These are phyloP conservation scores for Adiantum capillusveneris DNA, from an alignment of 75 land plant genomes.

Conservation along the genomic window DNA sequence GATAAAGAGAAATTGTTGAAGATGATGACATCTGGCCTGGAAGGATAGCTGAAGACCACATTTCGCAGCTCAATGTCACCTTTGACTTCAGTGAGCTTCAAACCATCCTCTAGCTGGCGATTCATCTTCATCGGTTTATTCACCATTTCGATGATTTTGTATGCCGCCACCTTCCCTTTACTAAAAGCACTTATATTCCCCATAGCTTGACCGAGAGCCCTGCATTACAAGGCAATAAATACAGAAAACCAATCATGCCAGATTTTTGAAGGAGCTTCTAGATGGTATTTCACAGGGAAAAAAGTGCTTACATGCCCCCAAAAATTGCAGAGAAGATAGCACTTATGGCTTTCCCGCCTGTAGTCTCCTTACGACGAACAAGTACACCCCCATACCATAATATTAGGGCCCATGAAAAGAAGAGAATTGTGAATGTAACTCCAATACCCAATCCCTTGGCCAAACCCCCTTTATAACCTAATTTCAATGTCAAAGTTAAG, in stretches of 20 bases:
- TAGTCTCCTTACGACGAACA: neutral
- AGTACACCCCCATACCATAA: conserved; percentile 24
- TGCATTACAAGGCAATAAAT: conserved; percentile 7
- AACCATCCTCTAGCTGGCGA: conserved; percentile 35
- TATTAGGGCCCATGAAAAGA: conserved; percentile 12
- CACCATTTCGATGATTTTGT: conserved; percentile 61
- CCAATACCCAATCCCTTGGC: conserved; percentile 31
- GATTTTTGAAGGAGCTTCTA: too few relatives aligned
- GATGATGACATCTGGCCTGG: conserved; percentile 70
- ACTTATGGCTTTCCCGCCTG: conserved; percentile 9
- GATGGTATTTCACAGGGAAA: too few relatives aligned
- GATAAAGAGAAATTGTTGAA: conserved; percentile 48
- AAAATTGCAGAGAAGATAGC: conserved; percentile 10
- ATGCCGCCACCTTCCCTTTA: conserved; percentile 78
- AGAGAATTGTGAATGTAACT: neutral
- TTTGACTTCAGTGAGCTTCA: conserved; percentile 47
- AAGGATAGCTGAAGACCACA: conserved; percentile 71
- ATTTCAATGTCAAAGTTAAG: conserved; percentile 7
- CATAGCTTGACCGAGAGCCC: conserved; percentile 77
- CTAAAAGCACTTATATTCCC: conserved; percentile 78
- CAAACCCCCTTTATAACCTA: conserved; percentile 15
- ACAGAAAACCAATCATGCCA: neutral
- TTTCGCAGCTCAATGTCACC: conserved; percentile 74
- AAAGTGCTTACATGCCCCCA: conserved; percentile 15
- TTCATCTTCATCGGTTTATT: conserved; percentile 62